Percentiles rank a stretch among this genome's conserved stretches.
Conservation (phyloP, 2,329 filamentous ascomycete species). For the Aspergillus arachidicola region DNA sequence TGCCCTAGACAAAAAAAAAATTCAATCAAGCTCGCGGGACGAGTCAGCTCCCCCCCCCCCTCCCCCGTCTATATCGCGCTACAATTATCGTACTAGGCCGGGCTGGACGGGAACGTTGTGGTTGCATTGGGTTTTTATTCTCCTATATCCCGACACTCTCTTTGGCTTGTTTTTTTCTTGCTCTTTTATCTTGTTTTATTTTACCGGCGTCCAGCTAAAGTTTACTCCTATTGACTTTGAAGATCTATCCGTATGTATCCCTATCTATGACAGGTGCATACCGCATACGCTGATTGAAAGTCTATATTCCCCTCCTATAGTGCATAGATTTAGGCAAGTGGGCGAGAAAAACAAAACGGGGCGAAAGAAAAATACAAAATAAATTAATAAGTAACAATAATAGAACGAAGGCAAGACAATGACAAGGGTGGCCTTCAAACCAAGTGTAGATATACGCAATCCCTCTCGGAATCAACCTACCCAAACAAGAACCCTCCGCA, state of each 20-base stretch:
- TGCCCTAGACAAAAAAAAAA: too few species aligned
- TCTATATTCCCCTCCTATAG: too few species aligned
- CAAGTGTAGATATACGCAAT: not conserved
- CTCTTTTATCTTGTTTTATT: not conserved
- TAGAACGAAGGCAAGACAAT: not conserved
- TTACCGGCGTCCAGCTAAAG: not conserved
- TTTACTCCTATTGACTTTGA: not conserved
- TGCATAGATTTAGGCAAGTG: too few species aligned
- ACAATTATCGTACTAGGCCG: not conserved
- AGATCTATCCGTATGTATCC: too few species aligned
- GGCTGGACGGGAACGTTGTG: not conserved
- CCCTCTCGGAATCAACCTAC: not conserved
- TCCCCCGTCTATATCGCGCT: not conserved
- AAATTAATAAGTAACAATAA: not conserved
- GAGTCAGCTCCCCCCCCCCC: not conserved
- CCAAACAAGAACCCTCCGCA: not conserved
- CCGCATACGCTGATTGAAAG: too few species aligned
- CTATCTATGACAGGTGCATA: too few species aligned
- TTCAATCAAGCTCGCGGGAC: not conserved
- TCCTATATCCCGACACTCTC: not conserved
- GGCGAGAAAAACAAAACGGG: too few species aligned
- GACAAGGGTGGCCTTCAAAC: not conserved
- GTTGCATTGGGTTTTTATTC: not conserved
- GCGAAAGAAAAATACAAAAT: too few species aligned
- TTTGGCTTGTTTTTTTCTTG: not conserved